Percentiles rank a stretch among this genome's conserved stretches.
phyloP scores from a whole-genome alignment of 768 basidiomycete species.

The Psilocybe cyanescens region DNA sequence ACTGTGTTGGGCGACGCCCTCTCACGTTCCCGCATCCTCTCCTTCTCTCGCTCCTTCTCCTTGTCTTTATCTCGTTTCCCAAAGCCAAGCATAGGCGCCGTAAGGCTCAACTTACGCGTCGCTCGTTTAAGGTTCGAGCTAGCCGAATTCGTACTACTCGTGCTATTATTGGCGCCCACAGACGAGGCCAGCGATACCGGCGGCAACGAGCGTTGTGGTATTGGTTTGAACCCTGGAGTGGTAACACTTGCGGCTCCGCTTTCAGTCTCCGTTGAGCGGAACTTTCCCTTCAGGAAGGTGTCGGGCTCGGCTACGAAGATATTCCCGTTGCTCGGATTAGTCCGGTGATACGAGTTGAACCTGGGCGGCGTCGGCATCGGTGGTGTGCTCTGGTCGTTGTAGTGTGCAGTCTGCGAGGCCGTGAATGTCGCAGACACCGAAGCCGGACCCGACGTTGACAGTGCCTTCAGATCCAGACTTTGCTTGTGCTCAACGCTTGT shows the following conservation, averaged over 20 bases:
- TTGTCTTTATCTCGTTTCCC: slow-evolving; percentile 60
- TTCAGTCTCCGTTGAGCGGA: slow-evolving; percentile 13
- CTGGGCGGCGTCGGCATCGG: slow-evolving; percentile 15
- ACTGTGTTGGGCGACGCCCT: slow-evolving; percentile 23
- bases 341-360: slow-evolving; percentile 11
- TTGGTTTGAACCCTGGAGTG: neutral
- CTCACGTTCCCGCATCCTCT: slow-evolving; percentile 17
- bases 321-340: slow-evolving; percentile 21
- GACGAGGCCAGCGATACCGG: slow-evolving; percentile 25
- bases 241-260: neutral
- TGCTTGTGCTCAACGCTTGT: slow-evolving; percentile 22
- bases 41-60: slow-evolving; percentile 41
- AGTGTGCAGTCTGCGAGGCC: neutral
- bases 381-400: slow-evolving; percentile 6
- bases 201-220: slow-evolving; percentile 6
- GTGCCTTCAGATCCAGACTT: slow-evolving; percentile 18
- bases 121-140: slow-evolving; percentile 33
- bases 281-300: slow-evolving; percentile 12
- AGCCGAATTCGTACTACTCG: slow-evolving; percentile 23
- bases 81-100: slow-evolving; percentile 62
- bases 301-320: slow-evolving; percentile 15
- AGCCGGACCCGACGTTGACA: slow-evolving; percentile 4
- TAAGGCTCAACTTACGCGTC: slow-evolving; percentile 71
- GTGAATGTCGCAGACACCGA: neutral
- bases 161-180: slow-evolving; percentile 23